Evolutionary conservation across 139 green algal species (phyloP), one percentile per base, ranked within the genome.

Genomic region (Closterium sp.): DNA sequence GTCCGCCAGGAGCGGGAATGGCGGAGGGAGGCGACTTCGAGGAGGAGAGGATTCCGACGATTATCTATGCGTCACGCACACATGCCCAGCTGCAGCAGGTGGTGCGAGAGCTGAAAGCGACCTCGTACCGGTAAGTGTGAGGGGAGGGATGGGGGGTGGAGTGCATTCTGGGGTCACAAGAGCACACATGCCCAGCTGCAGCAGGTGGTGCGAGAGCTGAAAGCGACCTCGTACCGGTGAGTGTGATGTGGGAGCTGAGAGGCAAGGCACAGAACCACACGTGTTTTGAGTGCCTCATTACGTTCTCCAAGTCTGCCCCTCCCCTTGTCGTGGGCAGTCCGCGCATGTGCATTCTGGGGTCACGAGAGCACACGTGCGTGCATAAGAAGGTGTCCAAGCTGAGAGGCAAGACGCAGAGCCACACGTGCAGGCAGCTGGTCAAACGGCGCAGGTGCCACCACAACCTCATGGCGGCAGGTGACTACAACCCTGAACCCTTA

Each of bases 81-180:
- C 98, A 99, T 94, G 97, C 95, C 38, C 98, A 99, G 96, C 96
- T 99, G 90, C 94, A 95, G 55, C 98, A 99, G 91, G 98, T 99
- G 28, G 97, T 99, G 90, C 94, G 96, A 69, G 98, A 99, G 95
- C 95, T 99, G 88, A 93, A 94, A 16, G 95, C 94, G 89, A 97
- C 95, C 8, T 87, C 35, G 55, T 99, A 99, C 95, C 89, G 91
- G 91, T 94, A 16, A 66, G 43, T 66, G 43, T 16, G 21, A 66
- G 0, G 43, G 43, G 43, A 66, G 43, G 21, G n/a, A n/a, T n/a
- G n/a, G n/a, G n/a, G n/a, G n/a, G n/a, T n/a, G n/a, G n/a, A n/a
- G n/a, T n/a, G 81, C 81, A 55, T 76, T 90, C 31, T 34, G 32
- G 32, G 33, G 33, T 90, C 81, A 30, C 5, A 7, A 90, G 35